phyloP scores from a whole-genome alignment of 768 basidiomycete genomes.

The Lactifluus subvellereus region DNA sequence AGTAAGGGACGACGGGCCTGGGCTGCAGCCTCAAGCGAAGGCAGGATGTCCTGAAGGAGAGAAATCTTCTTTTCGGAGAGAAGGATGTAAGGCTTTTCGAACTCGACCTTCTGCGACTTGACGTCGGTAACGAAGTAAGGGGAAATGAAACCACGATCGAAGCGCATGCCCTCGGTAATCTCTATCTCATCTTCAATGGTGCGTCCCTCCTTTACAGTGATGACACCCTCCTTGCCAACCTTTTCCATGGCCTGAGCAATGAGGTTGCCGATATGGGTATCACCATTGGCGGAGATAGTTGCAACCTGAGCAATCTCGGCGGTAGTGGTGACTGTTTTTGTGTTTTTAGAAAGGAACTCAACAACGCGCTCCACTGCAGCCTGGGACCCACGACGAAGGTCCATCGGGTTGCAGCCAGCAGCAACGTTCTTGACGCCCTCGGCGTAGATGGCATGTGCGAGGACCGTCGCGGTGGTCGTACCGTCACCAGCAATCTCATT shows the following conservation, averaged over 20 bases:
- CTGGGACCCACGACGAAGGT: constrained; percentile 96
- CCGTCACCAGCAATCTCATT: constrained; percentile 98
- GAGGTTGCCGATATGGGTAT: constrained; percentile 85
- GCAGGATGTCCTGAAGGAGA: constrained; percentile 88
- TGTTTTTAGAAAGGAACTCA: constrained; percentile 79
- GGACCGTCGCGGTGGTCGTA: constrained; percentile 95
- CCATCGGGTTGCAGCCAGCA: constrained; percentile 99
- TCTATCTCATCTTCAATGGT: constrained; percentile 99
- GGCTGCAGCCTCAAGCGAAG: constrained; percentile 76
- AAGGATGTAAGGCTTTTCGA: constrained; percentile 93
- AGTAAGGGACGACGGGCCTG: constrained; percentile 84
- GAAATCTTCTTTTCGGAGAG: constrained; percentile 99
- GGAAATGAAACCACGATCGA: constrained; percentile 97
- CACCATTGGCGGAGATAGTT: constrained; percentile 65
- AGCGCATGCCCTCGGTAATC: constrained; percentile 99
- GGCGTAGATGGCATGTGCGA: constrained; percentile 94
- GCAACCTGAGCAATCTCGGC: constrained; percentile 98
- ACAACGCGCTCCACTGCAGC: constrained; percentile 91
- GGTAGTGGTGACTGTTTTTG: constrained; percentile 92
- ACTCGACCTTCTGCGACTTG: constrained; percentile 92
- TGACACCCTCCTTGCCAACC: constrained; percentile 99
- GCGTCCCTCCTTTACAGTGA: constrained; percentile 98
- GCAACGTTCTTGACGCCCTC: constrained; percentile 99
- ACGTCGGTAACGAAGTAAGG: constrained; percentile 99
- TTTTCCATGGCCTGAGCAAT: constrained; percentile 99